Base-by-base conservation (phyloP, 768 basidiomycete genomes). In the Lactarius sanguifluus region DNA sequence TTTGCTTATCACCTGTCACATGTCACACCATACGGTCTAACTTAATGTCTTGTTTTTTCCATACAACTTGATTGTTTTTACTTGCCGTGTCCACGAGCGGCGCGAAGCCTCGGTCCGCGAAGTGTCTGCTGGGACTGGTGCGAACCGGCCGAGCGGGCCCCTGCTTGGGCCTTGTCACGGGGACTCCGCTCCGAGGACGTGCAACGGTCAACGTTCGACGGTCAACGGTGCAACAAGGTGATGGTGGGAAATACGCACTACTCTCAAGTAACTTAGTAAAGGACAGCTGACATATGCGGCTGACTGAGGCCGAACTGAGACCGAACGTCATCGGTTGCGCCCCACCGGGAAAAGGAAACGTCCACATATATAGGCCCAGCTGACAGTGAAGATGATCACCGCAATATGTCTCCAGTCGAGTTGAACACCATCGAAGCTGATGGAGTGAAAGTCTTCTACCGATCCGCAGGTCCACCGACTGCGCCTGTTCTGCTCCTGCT, bases 81-180 rank as follows among this genome's bases (percentile, higher is more conserved):
- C 28, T 12, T 36, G 20, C 15, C 25, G 47, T 52, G 58, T 20
- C 36, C 69, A 96, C 84, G 72, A 96, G 79, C 20, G 95, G 95
- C 60, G 92, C 76, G 62, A 96, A 77, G 25, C 80, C 78, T 69
- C 94, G 90, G 72, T 96, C 96, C 7, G 82, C 79, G 34, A 34
- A 34, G 34, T 36, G 36, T 36, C 36, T 12, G 2, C 9, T 0
- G 92, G 90, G 12, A 96, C 88, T 20, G 95, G 95, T 1, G 92
- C 92, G 61, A 88, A 85, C 36, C n/a, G 95, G 93, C 60, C 65
- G 43, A 55, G 64, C 18, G 59, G 54, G 12, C 54, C 59, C 50
- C 5, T 9, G 5, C 13, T 41, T 5, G 40, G 40, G 40, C 40
- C 40, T 6, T 41, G 40, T 40, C 40, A 40, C 15, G 40, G 40